Evolutionary conservation across 805 yeast genomes (phyloP), one percentile per base, ranked within the genome.

Genomic region (Candida sithepensis): DNA sequence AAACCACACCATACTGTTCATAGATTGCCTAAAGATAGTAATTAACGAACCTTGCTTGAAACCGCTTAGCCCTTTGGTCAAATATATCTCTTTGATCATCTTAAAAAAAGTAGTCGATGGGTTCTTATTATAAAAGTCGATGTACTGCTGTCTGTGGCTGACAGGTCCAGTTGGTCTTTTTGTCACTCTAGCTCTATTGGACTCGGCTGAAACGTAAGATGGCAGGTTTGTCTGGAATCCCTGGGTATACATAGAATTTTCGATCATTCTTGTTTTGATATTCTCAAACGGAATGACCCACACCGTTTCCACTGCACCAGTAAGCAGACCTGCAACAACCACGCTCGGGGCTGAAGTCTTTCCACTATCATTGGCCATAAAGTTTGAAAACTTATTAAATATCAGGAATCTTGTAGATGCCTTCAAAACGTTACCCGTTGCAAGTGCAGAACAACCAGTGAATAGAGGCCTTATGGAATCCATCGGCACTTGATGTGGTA

Each of bases 231-330:
- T 50, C 22, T 51, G 50, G 50, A 60, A 55, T 10, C 68, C 67
- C n/a, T 60, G 56, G 18, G 30, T 12, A 21, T 65, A 59, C 61
- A 75, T 56, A 42, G 82, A 72, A 60, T 85, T 82, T 58, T 88
- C 95, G 51, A 89, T 83, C 87, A 87, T 79, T 8, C 85, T 75
- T 2, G 86, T 83, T 61, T 89, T 89, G 54, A 89, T 73, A 59
- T 84, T 87, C 60, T 92, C 99, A 63, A 92, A 91, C 0, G 98
- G 99, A 18, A 94, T 86, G 20, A 92, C 80, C 75, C 86, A 78
- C 30, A 90, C 53, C 2, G 95, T 82, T 64, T 94, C 98, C 39
- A 84, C 69, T 48, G 85, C 73, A 2, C 96, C 98, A 4, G 96
- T 86, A 71, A 88, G 77, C 53, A 78, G 56, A 9, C 96, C 96